Evolutionary conservation across 106 monocot genomes (phyloP), one percentile per base, ranked within the genome.

Genomic region (Dioscorea alata): DNA sequence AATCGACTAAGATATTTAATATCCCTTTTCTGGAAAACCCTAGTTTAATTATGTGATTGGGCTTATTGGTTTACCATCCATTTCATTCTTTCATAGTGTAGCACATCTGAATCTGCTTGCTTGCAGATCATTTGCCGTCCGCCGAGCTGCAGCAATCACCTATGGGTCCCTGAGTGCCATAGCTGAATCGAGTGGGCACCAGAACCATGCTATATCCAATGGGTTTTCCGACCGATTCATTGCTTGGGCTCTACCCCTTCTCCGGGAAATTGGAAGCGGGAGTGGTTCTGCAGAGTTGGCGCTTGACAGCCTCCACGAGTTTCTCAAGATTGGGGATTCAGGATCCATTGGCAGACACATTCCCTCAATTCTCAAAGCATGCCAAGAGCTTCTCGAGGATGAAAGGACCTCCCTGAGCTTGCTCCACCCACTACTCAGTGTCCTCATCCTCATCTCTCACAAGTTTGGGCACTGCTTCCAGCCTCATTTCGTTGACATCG

Each of bases 341-440:
- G 60, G 48, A 12, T 70, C 72, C 42, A 34, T 74, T 8, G 87
- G 81, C 48, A 66, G 77, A 22, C 87, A 87, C 71, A 74, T 85
- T 21, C 80, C 77, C 2, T 58, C 85, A 2, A 87, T 92, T 34
- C 85, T 99, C 18, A 87, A 83, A 68, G 70, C 90, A 5, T 93
- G 82, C 65, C 92, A 87, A 34, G 87, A 87, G 71, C 71, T 99
- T 68, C 92, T 99, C 0, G 99, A 99, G 79, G 93, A 99, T 50
- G 99, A 99, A 79, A 84, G 90, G 63, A 99, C 99, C 60, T 79
- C 92, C 23, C 69, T 87, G 22, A 63, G 71, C 57, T 69, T 99
- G 64, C 80, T 99, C 32, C 77, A 73, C 33, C 87, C 75, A 33
- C 76, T 99, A 52, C 82, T 93, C 28, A 67, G 75, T 49, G 54